These are phyloP conservation scores for Hippophae gyantsensis DNA, from an alignment of 306 rosid genomes.

Conservation along the genomic window DNA sequence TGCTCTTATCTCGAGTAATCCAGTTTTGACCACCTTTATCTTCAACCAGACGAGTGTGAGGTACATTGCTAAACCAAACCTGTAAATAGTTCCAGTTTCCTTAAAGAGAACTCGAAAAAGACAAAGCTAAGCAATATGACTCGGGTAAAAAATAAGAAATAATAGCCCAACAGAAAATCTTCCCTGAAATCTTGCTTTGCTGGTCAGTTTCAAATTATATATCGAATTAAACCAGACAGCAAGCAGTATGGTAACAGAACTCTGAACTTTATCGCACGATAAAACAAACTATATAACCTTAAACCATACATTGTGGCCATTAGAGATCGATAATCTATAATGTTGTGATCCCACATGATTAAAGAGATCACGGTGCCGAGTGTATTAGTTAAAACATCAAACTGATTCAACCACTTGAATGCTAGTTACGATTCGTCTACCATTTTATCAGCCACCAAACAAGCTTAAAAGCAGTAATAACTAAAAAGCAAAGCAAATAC, in stretches of 20 bases:
- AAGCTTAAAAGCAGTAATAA: background rate
- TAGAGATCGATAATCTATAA: background rate
- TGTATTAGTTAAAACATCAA: too few relatives aligned
- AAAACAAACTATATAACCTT: background rate
- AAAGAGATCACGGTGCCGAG: too few relatives aligned
- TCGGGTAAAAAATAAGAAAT: background rate
- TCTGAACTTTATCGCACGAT: background rate
- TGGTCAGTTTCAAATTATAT: background rate
- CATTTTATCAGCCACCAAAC: background rate
- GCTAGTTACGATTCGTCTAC: background rate
- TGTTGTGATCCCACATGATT: too few relatives aligned
- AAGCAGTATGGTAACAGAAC: background rate
- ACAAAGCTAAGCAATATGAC: background rate
- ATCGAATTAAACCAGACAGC: background rate
- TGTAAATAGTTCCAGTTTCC: conserved; percentile 14
- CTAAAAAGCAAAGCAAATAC: conserved; percentile 22
- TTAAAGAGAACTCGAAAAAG: conserved; percentile 7
- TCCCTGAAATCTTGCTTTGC: background rate
- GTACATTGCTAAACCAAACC: conserved; percentile 91
- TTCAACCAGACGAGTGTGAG: conserved; percentile 85
- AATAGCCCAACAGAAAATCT: background rate
- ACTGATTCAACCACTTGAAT: too few relatives aligned
- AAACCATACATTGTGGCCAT: background rate
- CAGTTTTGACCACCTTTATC: conserved; percentile 98
- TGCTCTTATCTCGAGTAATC: conserved; percentile 55